A percentile compares a stretch with the other conserved stretches of the same genome.
Conservation (phyloP, 2,329 filamentous ascomycete genomes). For the Pyrenophora seminiperda region DNA sequence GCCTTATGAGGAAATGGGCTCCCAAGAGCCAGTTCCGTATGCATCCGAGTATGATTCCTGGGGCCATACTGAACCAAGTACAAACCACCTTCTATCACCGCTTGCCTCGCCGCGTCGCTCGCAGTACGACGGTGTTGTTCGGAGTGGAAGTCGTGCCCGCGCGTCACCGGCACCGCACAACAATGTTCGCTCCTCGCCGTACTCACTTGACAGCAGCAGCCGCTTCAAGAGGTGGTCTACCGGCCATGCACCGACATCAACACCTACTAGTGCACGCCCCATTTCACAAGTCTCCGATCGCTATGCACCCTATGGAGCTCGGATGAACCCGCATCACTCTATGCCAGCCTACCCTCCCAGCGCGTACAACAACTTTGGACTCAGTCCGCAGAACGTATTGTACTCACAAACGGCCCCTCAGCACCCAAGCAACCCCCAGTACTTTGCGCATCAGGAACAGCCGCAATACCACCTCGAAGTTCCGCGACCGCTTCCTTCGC, state of each 20-base stretch:
- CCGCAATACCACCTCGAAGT: constrained; percentile 58
- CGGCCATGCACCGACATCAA: constrained; percentile 64
- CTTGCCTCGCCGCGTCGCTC: constrained; percentile 72
- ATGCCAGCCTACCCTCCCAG: constrained; percentile 46
- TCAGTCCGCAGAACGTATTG: constrained; percentile 44
- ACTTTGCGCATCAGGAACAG: constrained; percentile 58
- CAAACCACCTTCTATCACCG: constrained; percentile 70
- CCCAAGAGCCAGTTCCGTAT: constrained; percentile 71
- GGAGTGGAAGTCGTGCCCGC: constrained; percentile 67
- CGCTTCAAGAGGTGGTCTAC: constrained; percentile 80
- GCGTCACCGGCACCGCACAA: constrained; percentile 74
- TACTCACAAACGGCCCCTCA: constrained; percentile 57
- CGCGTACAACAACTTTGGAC: constrained; percentile 37
- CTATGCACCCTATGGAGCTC: constrained; percentile 64
- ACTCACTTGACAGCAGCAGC: constrained; percentile 67
- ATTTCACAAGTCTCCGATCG: constrained; percentile 65
- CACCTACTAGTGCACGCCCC: constrained; percentile 61
- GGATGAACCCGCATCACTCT: constrained; percentile 53
- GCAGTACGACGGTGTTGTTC: constrained; percentile 55
- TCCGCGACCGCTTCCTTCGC: constrained; percentile 66
- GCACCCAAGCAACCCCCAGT: constrained; percentile 54
- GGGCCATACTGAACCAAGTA: constrained; percentile 70
- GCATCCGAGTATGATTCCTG: constrained; percentile 63
- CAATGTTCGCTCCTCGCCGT: constrained; percentile 70
- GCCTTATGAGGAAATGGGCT: constrained; percentile 73